Conservation (phyloP, 2,329 filamentous ascomycete species). For the Fusarium phyllophilum region DNA sequence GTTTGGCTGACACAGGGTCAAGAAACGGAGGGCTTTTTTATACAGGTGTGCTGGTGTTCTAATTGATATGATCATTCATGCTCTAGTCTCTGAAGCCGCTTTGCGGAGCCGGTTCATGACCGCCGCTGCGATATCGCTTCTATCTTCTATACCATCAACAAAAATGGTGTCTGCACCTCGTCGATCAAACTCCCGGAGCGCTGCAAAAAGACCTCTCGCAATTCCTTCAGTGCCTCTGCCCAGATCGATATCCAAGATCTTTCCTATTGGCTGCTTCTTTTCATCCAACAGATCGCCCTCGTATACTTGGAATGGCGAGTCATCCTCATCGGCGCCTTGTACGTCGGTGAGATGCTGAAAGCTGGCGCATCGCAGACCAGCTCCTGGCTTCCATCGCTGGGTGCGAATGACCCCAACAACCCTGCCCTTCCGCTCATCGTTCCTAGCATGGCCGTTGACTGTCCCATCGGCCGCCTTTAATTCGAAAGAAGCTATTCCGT, state of each 20-base stretch:
- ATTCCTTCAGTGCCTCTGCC: conserved; percentile 78
- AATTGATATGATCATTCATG: conserved; percentile 53
- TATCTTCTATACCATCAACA: conserved; percentile 86
- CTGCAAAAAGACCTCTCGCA: conserved; percentile 88
- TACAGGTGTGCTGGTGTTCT: conserved; percentile 43
- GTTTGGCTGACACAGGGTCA: conserved; percentile 35
- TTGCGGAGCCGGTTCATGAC: conserved; percentile 87
- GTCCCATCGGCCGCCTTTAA: conserved; percentile 40
- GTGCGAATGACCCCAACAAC: conserved; percentile 67
- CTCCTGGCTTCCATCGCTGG: conserved; percentile 60
- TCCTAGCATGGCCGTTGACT: conserved; percentile 38
- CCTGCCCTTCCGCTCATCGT: conserved; percentile 29
- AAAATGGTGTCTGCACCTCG: conserved; percentile 83
- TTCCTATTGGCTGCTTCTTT: conserved; percentile 49
- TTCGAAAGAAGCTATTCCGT: conserved; percentile 52
- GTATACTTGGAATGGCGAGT: conserved; percentile 53
- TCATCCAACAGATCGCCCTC: conserved; percentile 53
- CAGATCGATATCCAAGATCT: conserved; percentile 75
- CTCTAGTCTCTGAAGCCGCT: conserved; percentile 71
- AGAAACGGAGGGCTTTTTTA: conserved; percentile 28
- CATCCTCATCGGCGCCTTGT: conserved; percentile 40
- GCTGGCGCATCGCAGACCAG: conserved; percentile 51
- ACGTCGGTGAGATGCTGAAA: conserved; percentile 36
- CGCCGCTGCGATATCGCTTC: conserved; percentile 84
- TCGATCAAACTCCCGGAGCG: conserved; percentile 85